Percentiles rank a stretch among this genome's conserved stretches.
These are phyloP conservation scores for Pouteria campechiana DNA, from an alignment of 179 eudicot species.

Conservation along the genomic window DNA sequence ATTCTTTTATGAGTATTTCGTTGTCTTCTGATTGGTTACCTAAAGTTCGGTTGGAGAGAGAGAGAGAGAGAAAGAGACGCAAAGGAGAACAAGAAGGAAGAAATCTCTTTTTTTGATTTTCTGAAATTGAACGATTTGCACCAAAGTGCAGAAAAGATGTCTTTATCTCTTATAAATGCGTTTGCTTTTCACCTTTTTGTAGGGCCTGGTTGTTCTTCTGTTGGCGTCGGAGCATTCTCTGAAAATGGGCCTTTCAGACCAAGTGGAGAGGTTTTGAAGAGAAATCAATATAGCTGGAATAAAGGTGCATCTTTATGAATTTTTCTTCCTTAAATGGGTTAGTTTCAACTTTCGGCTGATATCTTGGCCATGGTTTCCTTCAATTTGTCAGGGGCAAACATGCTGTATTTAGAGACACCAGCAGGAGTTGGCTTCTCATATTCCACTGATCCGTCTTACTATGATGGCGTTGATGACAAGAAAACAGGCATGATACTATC, in stretches of 20 bases:
- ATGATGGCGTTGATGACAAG: slow-evolving; percentile 54
- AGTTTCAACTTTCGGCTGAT: too few relatives aligned
- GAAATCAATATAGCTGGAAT: slow-evolving; percentile 86
- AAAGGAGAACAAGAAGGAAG: too few relatives aligned
- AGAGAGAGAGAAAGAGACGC: too few relatives aligned
- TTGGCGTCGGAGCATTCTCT: slow-evolving; percentile 97
- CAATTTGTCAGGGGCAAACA: slow-evolving; percentile 70
- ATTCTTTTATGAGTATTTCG: too few relatives aligned
- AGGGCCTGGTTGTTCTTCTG: slow-evolving; percentile 97
- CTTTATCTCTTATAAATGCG: too few relatives aligned
- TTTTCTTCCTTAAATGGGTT: not conserved
- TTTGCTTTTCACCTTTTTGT: slow-evolving; percentile 12
- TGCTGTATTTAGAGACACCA: slow-evolving; percentile 85
- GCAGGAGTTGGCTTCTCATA: slow-evolving; percentile 92
- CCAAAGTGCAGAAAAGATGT: too few relatives aligned
- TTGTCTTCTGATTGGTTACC: too few relatives aligned
- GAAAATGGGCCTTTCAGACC: slow-evolving; percentile 97
- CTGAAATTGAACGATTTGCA: too few relatives aligned
- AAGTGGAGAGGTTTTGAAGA: slow-evolving; percentile 46
- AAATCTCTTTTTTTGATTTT: too few relatives aligned
- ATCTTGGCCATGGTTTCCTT: not conserved
- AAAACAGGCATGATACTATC: slow-evolving; percentile 41
- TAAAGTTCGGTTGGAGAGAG: too few relatives aligned
- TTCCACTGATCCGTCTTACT: slow-evolving; percentile 46
- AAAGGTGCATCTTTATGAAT: slow-evolving; percentile 46